Evolutionary conservation across 2,329 filamentous ascomycete species (phyloP).

Genomic region (Magnaporthales sp.): DNA sequence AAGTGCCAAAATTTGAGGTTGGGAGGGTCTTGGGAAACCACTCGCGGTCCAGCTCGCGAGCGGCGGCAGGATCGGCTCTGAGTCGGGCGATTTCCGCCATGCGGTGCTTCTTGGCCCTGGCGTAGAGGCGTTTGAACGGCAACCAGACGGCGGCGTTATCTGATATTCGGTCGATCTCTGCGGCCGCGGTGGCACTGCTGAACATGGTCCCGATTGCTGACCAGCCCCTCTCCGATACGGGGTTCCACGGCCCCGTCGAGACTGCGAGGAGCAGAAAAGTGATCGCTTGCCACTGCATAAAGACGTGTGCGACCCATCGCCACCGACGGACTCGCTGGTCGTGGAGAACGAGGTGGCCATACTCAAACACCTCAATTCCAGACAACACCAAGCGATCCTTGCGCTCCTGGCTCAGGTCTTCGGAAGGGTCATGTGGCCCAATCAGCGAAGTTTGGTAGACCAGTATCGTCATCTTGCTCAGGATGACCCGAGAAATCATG

Average conservation of each 20-base stretch:
- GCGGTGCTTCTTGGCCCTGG: slow-evolving; percentile 42
- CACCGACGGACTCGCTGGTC: slow-evolving; percentile 39
- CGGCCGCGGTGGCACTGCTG: slow-evolving; percentile 20
- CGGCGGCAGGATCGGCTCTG: slow-evolving; percentile 37
- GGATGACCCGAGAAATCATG: slow-evolving; percentile 38
- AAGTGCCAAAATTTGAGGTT: slow-evolving; percentile 33
- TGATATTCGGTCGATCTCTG: slow-evolving; percentile 34
- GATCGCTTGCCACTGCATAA: slow-evolving; percentile 50
- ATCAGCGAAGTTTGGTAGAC: slow-evolving; percentile 45
- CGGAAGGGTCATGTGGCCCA: slow-evolving; percentile 18
- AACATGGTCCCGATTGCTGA: slow-evolving; percentile 20
- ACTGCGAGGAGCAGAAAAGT: slow-evolving; percentile 46
- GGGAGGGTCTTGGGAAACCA: slow-evolving; percentile 35
- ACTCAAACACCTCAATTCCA: slow-evolving; percentile 47
- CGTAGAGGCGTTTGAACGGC: slow-evolving; percentile 44
- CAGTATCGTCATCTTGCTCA: slow-evolving; percentile 45
- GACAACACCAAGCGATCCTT: slow-evolving; percentile 34
- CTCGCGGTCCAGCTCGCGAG: slow-evolving; percentile 37
- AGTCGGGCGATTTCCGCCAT: slow-evolving; percentile 41
- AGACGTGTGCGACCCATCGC: slow-evolving; percentile 52
- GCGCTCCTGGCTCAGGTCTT: slow-evolving; percentile 22
- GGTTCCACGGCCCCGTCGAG: slow-evolving; percentile 30
- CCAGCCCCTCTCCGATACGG: slow-evolving; percentile 20
- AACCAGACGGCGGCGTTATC: slow-evolving; percentile 41
- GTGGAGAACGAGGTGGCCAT: slow-evolving; percentile 42